phyloP scores from a whole-genome alignment of 768 basidiomycete genomes.

The Calocybe cyanea region DNA sequence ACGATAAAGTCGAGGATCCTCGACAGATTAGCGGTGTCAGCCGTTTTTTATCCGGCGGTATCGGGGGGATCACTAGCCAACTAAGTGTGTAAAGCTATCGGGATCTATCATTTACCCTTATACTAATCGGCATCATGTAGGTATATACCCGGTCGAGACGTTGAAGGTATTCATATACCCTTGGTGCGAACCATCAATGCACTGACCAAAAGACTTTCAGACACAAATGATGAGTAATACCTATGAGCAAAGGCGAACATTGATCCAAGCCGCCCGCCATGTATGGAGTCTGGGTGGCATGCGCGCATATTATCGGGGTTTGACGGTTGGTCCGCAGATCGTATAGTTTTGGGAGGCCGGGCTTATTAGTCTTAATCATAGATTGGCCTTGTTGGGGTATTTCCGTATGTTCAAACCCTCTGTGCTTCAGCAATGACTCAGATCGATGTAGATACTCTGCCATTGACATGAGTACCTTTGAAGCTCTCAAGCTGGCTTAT shows the following conservation, averaged over 20 bases:
- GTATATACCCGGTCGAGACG: constrained; percentile 96
- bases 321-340: constrained; percentile 59
- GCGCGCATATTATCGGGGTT: constrained; percentile 85
- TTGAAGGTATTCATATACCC: constrained; percentile 58
- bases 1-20: constrained; percentile 86
- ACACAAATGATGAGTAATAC: constrained; percentile 97
- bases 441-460: constrained; percentile 64
- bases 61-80: constrained; percentile 94
- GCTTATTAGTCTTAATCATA: constrained; percentile 27
- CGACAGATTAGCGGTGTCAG: constrained; percentile 87
- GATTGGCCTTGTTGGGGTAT: constrained; percentile 95
- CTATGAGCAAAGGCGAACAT: constrained; percentile 50
- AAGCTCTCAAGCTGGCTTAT: constrained; percentile 91
- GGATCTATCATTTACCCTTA: constrained; percentile 15
- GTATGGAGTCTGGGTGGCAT: constrained; percentile 80
- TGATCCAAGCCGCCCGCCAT: constrained; percentile 60
- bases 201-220: constrained; percentile 25
- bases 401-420: constrained; percentile 59
- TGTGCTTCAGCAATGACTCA: not conserved
- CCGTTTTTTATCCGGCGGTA: constrained; percentile 91
- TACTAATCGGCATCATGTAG: constrained; percentile 32
- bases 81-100: constrained; percentile 53
- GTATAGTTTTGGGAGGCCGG: constrained; percentile 12
- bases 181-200: not conserved
- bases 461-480: constrained; percentile 97